Base-by-base conservation (phyloP, 108 stramenopile genomes). In the Fragilariopsis cylindrus region DNA sequence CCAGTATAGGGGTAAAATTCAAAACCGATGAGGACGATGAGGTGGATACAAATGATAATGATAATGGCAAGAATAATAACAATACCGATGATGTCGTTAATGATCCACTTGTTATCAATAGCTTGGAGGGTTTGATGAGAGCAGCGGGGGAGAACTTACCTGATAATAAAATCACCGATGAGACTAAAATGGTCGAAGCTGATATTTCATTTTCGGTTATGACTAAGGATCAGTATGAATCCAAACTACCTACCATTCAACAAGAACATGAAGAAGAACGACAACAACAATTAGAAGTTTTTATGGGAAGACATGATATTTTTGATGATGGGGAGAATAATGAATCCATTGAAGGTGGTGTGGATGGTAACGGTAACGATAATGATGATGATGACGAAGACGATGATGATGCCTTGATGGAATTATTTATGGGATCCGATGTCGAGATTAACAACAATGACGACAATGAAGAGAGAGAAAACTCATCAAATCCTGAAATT, bases 171-270 rank as follows among this genome's bases (percentile, higher is more conserved):
- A 65, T 74, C 52, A 71, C 71, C 8, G 43, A 21, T 15, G 73
- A 73, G 30, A 30, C 76, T 3, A 45, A 82, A 55, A 9, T 77
- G 56, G 67, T 82, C 47, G 85, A 85, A 68, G 81, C 82, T 5
- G 64, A 85, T 45, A 57, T 85, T 42, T 47, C 75, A 7, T 85
- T 85, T 78, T 77, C 73, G 6, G 82, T 82, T 55, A 82, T 85
- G 79, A 67, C 82, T 0, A 44, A 74, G 44, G 79, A 80, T 30
- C 76, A 85, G 48, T 85, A 77, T 57, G 60, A 79, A 12, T 72
- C 47, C 1, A 62, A 71, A 16, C 15, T 79, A 46, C 30, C 64
- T 30, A 40, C 79, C 42, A 45, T 68, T 12, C 73, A 67, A 44
- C 52, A 73, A 40, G 39, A 81, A 30, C 68, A 77, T 5, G 72